These are phyloP conservation scores for Chrysoporthe austroafricana DNA, from an alignment of 2,329 filamentous ascomycete species.

Conservation along the genomic window DNA sequence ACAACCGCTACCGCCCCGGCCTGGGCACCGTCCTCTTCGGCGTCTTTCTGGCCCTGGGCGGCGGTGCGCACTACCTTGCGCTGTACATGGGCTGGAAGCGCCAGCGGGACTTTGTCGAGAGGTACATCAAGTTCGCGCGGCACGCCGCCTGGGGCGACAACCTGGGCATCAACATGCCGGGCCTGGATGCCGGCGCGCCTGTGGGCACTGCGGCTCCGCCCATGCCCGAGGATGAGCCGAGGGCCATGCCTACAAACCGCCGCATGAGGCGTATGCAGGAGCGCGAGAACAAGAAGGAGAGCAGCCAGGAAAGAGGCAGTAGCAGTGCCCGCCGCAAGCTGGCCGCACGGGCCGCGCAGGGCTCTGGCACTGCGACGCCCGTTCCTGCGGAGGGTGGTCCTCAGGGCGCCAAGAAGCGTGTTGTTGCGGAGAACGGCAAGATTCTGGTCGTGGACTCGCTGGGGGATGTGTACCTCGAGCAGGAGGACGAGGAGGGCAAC, in stretches of 20 bases:
- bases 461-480: slow-evolving; percentile 94
- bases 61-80: slow-evolving; percentile 83
- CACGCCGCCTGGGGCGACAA: slow-evolving; percentile 90
- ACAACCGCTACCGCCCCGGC: slow-evolving; percentile 88
- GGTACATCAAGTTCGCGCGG: slow-evolving; percentile 88
- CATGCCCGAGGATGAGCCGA: slow-evolving; percentile 51
- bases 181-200: slow-evolving; percentile 53
- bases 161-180: slow-evolving; percentile 63
- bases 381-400: slow-evolving; percentile 61
- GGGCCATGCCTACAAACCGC: slow-evolving; percentile 68
- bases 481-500: slow-evolving; percentile 84
- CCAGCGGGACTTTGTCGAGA: slow-evolving; percentile 86
- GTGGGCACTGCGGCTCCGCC: slow-evolving; percentile 40
- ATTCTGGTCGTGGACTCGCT: slow-evolving; percentile 87
- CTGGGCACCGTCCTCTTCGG: slow-evolving; percentile 82
- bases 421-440: slow-evolving; percentile 94
- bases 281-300: slow-evolving; percentile 76
- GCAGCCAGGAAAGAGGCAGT: slow-evolving; percentile 55
- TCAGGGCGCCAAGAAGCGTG: slow-evolving; percentile 79
- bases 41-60: slow-evolving; percentile 80
- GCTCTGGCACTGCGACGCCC: slow-evolving; percentile 56
- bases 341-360: slow-evolving; percentile 41
- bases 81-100: slow-evolving; percentile 87
- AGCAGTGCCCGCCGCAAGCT: slow-evolving; percentile 42
- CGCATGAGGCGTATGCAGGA: slow-evolving; percentile 89